A percentile compares a stretch with the other conserved stretches of the same genome.
Conservation (phyloP, 257 asterid species). For the Solanum rostratum region DNA sequence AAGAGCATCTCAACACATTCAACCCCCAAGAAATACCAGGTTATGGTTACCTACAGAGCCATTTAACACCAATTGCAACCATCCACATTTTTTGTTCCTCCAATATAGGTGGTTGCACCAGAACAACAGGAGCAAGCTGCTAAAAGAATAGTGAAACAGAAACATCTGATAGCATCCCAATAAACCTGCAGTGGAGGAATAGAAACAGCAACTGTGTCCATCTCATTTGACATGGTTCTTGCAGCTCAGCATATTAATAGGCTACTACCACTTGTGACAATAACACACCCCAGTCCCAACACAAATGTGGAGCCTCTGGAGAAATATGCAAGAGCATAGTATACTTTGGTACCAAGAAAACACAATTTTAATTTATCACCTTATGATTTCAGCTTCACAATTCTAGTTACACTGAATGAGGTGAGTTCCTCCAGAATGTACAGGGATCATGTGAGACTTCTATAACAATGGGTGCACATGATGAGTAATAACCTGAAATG, state of each 20-base stretch:
- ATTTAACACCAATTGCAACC: not conserved
- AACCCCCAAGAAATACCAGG: not conserved
- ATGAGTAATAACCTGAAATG: not conserved
- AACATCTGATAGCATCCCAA: not conserved
- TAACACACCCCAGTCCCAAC: not conserved
- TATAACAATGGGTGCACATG: slow-evolving; percentile 6
- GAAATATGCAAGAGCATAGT: not conserved
- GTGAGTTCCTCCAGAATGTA: slow-evolving; percentile 8
- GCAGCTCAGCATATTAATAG: not conserved
- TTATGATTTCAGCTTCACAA: not conserved
- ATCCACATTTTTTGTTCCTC: not conserved
- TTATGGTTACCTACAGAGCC: not conserved
- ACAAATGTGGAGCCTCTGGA: not conserved
- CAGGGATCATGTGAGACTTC: slow-evolving; percentile 1
- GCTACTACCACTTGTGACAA: not conserved
- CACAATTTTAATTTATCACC: not conserved
- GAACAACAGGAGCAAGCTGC: not conserved
- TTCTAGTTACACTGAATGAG: not conserved
- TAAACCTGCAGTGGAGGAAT: not conserved
- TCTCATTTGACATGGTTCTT: not conserved
- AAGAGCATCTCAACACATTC: not conserved
- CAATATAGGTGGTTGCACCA: not conserved
- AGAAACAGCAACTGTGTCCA: not conserved
- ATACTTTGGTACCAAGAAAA: not conserved
- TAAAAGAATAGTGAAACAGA: not conserved